These are phyloP conservation scores for Colletotrichum liaoningense DNA, from an alignment of 2,329 filamentous ascomycete species.

Conservation along the genomic window DNA sequence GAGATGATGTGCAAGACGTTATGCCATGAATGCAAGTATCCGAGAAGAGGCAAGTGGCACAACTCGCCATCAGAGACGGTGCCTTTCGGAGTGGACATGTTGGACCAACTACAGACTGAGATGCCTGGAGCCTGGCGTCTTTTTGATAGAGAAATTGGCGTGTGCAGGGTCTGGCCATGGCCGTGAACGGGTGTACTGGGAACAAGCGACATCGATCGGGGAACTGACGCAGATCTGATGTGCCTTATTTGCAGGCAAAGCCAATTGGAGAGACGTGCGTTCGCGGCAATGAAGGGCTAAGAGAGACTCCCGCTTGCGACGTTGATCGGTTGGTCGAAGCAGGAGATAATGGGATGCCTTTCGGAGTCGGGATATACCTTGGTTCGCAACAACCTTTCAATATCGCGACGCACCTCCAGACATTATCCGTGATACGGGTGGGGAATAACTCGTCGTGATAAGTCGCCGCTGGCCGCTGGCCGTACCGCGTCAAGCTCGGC, in stretches of 20 bases:
- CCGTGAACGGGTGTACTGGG: conserved; percentile 17
- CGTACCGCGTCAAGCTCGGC: conserved; percentile 20
- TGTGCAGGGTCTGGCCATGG: conserved; percentile 25
- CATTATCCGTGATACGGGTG: conserved; percentile 31
- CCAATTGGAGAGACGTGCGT: conserved; percentile 24
- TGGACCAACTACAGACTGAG: conserved; percentile 22
- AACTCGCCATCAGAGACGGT: conserved; percentile 26
- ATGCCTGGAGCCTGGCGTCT: not conserved
- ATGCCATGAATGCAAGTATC: conserved; percentile 37
- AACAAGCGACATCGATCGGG: conserved; percentile 11
- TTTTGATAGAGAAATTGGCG: not conserved
- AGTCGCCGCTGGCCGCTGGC: conserved; percentile 29
- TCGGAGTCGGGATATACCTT: conserved; percentile 29
- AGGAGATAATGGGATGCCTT: conserved; percentile 5
- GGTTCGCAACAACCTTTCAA: conserved; percentile 2
- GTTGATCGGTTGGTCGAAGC: conserved; percentile 14
- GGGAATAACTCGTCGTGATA: conserved; percentile 25
- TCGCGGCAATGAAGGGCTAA: conserved; percentile 30
- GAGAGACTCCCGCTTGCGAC: conserved; percentile 26
- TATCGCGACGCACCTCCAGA: conserved; percentile 24
- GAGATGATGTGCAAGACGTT: conserved; percentile 38
- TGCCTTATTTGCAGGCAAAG: conserved; percentile 22
- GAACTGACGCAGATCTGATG: conserved; percentile 26
- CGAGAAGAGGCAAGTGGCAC: conserved; percentile 31
- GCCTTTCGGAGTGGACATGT: conserved; percentile 23